phyloP scores from a whole-genome alignment of 179 eudicot species.

The Spergularia azorica region DNA sequence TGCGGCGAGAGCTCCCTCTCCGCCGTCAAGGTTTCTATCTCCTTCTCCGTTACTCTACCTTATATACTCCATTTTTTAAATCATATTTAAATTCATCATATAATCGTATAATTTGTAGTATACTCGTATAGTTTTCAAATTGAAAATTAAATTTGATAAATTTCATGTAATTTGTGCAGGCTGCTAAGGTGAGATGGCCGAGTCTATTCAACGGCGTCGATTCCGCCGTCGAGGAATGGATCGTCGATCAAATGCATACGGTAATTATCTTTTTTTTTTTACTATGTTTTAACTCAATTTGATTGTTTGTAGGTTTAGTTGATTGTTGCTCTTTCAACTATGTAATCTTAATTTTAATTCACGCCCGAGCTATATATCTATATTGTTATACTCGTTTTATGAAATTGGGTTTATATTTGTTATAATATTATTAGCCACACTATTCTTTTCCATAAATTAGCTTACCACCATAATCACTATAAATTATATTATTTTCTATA shows the following conservation, averaged over 20 bases:
- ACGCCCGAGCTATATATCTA: no score
- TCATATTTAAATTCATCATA: background rate
- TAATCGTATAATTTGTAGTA: no score
- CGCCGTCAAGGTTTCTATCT: constrained; percentile 66
- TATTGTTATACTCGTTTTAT: no score
- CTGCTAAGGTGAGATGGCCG: constrained; percentile 91
- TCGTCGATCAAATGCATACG: constrained; percentile 80
- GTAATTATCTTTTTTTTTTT: constrained; percentile 32
- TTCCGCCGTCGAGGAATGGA: constrained; percentile 66
- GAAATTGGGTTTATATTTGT: no score
- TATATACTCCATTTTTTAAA: background rate
- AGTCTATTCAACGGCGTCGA: constrained; percentile 60
- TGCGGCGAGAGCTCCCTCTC: constrained; percentile 95
- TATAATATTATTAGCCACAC: no score
- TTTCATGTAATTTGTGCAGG: constrained; percentile 31
- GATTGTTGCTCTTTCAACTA: no score
- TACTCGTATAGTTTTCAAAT: no score
- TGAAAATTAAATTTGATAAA: background rate
- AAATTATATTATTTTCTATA: no score
- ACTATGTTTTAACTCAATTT: background rate
- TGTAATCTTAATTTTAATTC: no score
- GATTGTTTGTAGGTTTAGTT: background rate
- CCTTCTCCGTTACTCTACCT: background rate
- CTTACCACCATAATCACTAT: no score
- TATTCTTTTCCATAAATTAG: no score